Conservation (phyloP, 106 monocot genomes). For the Alisma plantagoaquatica region DNA sequence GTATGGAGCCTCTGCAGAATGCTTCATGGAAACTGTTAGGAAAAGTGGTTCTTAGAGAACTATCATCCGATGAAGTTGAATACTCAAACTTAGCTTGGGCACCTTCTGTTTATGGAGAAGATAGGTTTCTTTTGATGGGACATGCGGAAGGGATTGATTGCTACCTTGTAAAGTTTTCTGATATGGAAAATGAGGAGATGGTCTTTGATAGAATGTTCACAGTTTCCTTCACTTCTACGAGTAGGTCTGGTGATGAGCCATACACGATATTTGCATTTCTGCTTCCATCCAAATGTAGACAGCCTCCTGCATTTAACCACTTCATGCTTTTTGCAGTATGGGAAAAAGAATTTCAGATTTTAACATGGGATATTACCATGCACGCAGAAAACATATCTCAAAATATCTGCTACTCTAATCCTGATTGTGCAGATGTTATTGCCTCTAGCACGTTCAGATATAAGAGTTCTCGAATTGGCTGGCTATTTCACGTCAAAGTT, state of each 20-base stretch:
- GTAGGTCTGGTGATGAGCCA: slow-evolving; percentile 18
- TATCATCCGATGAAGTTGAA: slow-evolving; percentile 2
- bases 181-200: slow-evolving; percentile 17
- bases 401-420: slow-evolving; percentile 12
- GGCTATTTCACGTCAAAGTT: slow-evolving; percentile 21
- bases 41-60: slow-evolving; percentile 30
- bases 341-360: slow-evolving; percentile 44
- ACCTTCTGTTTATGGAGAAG: slow-evolving; percentile 48
- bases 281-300: slow-evolving; percentile 26
- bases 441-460: slow-evolving; percentile 11
- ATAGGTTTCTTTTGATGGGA: slow-evolving; percentile 67
- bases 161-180: slow-evolving; percentile 37
- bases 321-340: slow-evolving; percentile 62
- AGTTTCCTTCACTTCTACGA: slow-evolving; percentile 40
- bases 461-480: slow-evolving; percentile 19
- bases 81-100: slow-evolving; percentile 71
- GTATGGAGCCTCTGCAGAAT: slow-evolving; percentile 21
- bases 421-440: slow-evolving; percentile 10
- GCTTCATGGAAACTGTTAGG: slow-evolving; percentile 58
- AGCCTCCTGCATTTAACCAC: slow-evolving; percentile 24
- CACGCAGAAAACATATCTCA: slow-evolving; percentile 32
- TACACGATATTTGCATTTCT: slow-evolving; percentile 49
- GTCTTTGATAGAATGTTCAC: slow-evolving; percentile 44
- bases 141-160: slow-evolving; percentile 64
- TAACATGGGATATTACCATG: slow-evolving; percentile 69